A percentile compares a stretch with the other conserved stretches of the same genome.
phyloP scores from a whole-genome alignment of 495 filamentous ascomycete genomes.

The Parathielavia appendiculata region DNA sequence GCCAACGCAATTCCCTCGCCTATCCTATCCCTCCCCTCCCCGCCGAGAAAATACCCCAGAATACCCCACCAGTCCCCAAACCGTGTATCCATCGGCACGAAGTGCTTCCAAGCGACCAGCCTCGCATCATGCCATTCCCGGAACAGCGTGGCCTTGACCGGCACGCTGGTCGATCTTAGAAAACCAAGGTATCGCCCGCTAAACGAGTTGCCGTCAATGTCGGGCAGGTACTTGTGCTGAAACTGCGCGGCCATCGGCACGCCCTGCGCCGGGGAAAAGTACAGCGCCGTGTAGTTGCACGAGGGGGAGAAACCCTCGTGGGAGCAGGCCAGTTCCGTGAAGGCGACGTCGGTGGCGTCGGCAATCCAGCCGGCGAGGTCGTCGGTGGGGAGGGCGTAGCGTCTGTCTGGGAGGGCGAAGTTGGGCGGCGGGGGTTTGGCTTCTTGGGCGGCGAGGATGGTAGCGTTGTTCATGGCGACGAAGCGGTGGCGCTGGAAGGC shows the following conservation, averaged over 20 bases:
- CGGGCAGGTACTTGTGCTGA: conserved; percentile 55
- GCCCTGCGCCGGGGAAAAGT: conserved; percentile 35
- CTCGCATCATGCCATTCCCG: conserved; percentile 71
- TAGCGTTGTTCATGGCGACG: conserved; percentile 62
- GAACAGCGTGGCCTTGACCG: conserved; percentile 69
- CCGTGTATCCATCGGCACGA: conserved; percentile 79
- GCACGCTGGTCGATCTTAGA: conserved; percentile 57
- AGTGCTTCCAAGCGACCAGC: conserved; percentile 66
- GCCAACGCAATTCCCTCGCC: conserved; percentile 57
- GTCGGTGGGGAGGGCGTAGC: conserved; percentile 27
- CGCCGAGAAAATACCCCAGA: conserved; percentile 67
- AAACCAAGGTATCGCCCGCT: conserved; percentile 69
- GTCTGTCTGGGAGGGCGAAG: conserved; percentile 39
- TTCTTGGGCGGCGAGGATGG: conserved; percentile 30
- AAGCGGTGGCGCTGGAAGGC: conserved; percentile 71
- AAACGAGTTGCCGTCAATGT: conserved; percentile 71
- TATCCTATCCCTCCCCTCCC: conserved; percentile 15
- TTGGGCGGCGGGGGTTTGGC: conserved; percentile 1
- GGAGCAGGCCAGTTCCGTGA: conserved; percentile 43
- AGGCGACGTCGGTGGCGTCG: conserved; percentile 37
- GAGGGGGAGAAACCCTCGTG: not conserved
- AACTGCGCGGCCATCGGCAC: conserved; percentile 56
- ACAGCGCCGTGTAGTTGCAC: conserved; percentile 49
- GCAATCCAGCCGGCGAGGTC: conserved; percentile 35
- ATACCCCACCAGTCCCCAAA: conserved; percentile 72